Conservation (phyloP, 768 basidiomycete genomes). For the Trametes villosa region DNA sequence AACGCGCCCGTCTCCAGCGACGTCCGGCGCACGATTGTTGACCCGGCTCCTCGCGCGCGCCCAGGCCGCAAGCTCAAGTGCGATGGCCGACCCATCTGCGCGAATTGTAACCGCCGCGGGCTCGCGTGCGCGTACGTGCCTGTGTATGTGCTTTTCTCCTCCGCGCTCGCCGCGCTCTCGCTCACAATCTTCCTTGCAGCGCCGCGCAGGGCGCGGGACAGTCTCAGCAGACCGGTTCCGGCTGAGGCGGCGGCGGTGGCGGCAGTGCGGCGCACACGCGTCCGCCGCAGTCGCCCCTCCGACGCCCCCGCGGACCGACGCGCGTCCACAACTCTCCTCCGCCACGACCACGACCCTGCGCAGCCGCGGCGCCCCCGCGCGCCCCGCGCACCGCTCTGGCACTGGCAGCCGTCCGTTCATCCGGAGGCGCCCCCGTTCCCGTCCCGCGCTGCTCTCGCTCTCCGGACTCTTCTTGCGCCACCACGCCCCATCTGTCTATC, state of each 20-base stretch:
- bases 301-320: too few species aligned
- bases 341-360: too few species aligned
- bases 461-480: background rate
- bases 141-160: slow-evolving; percentile 64
- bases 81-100: slow-evolving; percentile 69
- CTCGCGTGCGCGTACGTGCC: slow-evolving; percentile 64
- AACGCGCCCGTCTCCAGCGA: background rate
- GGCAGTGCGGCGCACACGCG: too few species aligned
- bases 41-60: background rate
- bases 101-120: slow-evolving; percentile 64
- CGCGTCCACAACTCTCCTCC: too few species aligned
- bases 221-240: too few species aligned
- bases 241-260: too few species aligned
- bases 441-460: background rate
- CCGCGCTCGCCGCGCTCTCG: too few species aligned
- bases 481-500: background rate
- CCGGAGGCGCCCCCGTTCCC: background rate
- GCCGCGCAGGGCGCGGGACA: too few species aligned
- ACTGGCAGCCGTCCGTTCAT: background rate
- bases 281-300: too few species aligned
- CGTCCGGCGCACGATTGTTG: background rate
- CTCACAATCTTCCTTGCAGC: too few species aligned
- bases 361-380: background rate
- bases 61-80: slow-evolving; percentile 75
- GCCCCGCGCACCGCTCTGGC: background rate